phyloP scores from a whole-genome alignment of 73 alveolate genomes.

The Paramecium sonneborni region DNA sequence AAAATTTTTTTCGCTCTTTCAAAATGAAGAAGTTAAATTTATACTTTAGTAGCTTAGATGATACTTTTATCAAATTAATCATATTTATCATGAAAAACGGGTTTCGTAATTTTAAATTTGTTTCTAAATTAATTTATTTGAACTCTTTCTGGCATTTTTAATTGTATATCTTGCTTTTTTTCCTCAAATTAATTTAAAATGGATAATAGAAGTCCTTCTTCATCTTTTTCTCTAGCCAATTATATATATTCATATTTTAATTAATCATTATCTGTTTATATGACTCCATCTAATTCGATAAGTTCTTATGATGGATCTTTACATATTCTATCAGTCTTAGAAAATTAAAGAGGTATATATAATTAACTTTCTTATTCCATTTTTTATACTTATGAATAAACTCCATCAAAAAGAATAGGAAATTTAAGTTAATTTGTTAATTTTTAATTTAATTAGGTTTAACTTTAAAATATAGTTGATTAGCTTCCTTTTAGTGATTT shows the following conservation, averaged over 20 bases:
- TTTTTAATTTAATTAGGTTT: neutral
- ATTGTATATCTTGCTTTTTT: neutral
- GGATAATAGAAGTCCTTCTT: neutral
- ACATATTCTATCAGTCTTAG: neutral
- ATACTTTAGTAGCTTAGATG: neutral
- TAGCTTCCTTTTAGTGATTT: neutral
- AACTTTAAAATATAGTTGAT: neutral
- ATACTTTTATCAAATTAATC: neutral
- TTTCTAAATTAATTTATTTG: neutral
- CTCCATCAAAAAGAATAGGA: neutral
- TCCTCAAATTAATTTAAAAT: neutral
- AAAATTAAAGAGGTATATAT: neutral
- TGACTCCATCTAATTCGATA: neutral
- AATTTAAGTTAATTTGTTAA: neutral
- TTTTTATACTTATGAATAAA: neutral
- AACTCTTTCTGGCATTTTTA: neutral
- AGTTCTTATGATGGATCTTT: neutral
- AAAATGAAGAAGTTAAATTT: neutral
- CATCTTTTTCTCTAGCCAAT: constrained; percentile 5
- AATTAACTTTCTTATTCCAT: neutral
- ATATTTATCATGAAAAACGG: neutral
- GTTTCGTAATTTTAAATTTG: neutral
- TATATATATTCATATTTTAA: neutral
- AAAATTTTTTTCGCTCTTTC: neutral
- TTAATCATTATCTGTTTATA: neutral